phyloP scores from a whole-genome alignment of 257 asterid species.

The Vinca minor region DNA sequence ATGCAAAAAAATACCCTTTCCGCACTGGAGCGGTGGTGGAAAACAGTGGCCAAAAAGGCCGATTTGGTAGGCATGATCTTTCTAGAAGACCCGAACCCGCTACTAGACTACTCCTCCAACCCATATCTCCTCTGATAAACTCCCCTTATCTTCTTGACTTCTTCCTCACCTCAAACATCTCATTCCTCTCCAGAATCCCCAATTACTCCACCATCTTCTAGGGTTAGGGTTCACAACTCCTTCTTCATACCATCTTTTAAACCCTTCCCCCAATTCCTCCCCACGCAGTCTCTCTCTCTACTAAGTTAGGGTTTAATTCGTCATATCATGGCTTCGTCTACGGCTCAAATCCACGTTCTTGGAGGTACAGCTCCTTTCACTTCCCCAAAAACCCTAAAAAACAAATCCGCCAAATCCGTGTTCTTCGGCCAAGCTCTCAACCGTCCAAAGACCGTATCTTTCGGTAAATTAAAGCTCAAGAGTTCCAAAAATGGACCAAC shows the following conservation, averaged over 20 bases:
- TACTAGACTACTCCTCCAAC: too few relatives aligned
- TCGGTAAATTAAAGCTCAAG: slow-evolving; percentile 37
- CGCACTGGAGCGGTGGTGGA: too few relatives aligned
- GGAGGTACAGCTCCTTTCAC: slow-evolving; percentile 39
- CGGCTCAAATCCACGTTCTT: slow-evolving; percentile 55
- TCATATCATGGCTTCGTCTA: slow-evolving; percentile 25
- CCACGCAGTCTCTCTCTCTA: too few relatives aligned
- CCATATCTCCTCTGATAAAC: slow-evolving; percentile 8
- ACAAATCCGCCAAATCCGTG: slow-evolving; percentile 24
- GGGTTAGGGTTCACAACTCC: slow-evolving; percentile 1
- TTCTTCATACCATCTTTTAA: background rate
- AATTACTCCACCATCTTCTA: background rate
- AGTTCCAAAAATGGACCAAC: slow-evolving; percentile 16
- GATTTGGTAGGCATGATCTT: too few relatives aligned
- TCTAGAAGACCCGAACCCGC: too few relatives aligned
- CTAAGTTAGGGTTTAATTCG: background rate
- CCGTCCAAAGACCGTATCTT: slow-evolving; percentile 18
- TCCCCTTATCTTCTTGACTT: slow-evolving; percentile 13
- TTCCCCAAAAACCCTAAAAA: slow-evolving; percentile 23
- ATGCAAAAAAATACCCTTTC: too few relatives aligned
- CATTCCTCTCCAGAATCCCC: background rate
- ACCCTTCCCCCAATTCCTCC: background rate
- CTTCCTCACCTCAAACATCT: slow-evolving; percentile 6
- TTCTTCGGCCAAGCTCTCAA: slow-evolving; percentile 44
- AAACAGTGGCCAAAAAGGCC: too few relatives aligned